Conservation (phyloP, 1,139 yeast genomes). For the Magnusiomyces magnusii region DNA sequence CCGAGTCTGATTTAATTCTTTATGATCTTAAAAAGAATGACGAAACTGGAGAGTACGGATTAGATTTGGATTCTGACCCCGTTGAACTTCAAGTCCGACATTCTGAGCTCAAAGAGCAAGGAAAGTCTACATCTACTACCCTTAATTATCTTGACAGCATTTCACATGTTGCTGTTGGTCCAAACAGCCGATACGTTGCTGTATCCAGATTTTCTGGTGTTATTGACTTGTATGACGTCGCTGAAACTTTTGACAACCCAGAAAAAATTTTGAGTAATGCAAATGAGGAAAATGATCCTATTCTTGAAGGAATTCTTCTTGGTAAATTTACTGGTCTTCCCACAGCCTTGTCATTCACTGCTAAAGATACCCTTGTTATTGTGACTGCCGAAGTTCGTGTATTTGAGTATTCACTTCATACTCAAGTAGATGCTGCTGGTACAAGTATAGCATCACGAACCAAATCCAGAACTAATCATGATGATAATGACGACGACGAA, state of each 20-base stretch:
- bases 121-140: conserved; percentile 26
- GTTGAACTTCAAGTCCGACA: conserved; percentile 18
- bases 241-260: conserved; percentile 19
- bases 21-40: conserved; percentile 36
- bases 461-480: background rate
- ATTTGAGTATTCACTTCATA: conserved; percentile 46
- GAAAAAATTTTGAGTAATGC: conserved; percentile 8
- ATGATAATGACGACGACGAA: conserved; percentile 27
- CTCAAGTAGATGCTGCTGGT: background rate
- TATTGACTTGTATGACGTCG: conserved; percentile 47
- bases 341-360: conserved; percentile 54
- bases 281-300: background rate
- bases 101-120: conserved; percentile 28
- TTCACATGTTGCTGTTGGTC: conserved; percentile 44
- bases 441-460: background rate
- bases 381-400: conserved; percentile 70
- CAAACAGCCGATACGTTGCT: conserved; percentile 42
- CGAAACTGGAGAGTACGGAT: conserved; percentile 7
- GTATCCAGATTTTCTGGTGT: conserved; percentile 59
- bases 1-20: conserved; percentile 55
- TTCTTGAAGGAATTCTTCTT: conserved; percentile 30
- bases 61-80: conserved; percentile 14
- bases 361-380: conserved; percentile 47
- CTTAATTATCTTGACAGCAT: conserved; percentile 38
- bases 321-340: conserved; percentile 49